Evolutionary conservation across 2,329 filamentous ascomycete species (phyloP), one percentile per base, ranked within the genome.

Genomic region (Aphanocladium album): DNA sequence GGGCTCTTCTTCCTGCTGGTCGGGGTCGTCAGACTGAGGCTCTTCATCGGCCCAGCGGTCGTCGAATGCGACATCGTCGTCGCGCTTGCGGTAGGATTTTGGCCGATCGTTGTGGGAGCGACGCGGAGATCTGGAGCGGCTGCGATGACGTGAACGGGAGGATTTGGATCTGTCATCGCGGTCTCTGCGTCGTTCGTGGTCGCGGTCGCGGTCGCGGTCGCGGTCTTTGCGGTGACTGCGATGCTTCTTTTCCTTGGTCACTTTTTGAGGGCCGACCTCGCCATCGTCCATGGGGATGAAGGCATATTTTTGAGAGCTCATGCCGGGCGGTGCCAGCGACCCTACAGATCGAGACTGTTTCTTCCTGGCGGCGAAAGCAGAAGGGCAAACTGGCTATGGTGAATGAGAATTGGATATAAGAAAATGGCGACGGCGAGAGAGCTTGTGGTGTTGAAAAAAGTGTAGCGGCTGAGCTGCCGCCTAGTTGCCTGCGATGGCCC

Each of bases 1-100:
- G 1, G 78, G 77, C 54, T 81, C 80, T 23, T 80, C 79, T 4
- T 78, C 78, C 12, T 75, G 74, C 12, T 75, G 73, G 9, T 76
- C 77, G 5, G 72, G 70, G 6, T 65, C 69, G 17, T 77, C 76
- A 0, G 80, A 78, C 0, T 73, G 71, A 27, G 78, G 77, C 66
- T 90, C 89, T 69, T 93, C 89, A 67, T 95, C 90, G 1, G 87
- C 91, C 91, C 91, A 96, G 58, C 89, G 80, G 68, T 92, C 89
- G 52, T 92, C 89, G 65, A 89, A 88, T 64, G 89, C 84, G 37
- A 62, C 70, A 65, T 73, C 69, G 65, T 72, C 63, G 64, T 75
- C 72, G 70, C 73, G 72, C 70, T 69, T 77, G 60, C 75, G 76
- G 60, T 79, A 77, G 27, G 76, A 72, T 62, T 77, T 80, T 2